Percentiles rank a stretch among this genome's conserved stretches.
phyloP scores from a whole-genome alignment of 208 protist genomes.

The Entamoeba histolytica region DNA sequence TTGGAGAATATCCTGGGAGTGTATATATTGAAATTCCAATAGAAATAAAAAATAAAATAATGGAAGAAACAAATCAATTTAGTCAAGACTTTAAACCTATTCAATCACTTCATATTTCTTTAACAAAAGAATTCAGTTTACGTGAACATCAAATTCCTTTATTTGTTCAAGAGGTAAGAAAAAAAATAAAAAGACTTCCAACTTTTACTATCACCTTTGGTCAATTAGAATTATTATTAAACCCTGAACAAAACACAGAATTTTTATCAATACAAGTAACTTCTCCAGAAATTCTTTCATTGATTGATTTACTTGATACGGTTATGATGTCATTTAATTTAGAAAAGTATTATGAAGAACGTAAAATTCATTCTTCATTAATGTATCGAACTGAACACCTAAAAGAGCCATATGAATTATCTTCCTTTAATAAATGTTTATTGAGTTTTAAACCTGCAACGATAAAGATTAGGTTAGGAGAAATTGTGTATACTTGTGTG shows the following conservation, averaged over 20 bases:
- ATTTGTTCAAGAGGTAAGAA: background rate
- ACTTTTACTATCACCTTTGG: background rate
- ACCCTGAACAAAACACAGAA: background rate
- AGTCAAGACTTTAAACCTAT: background rate
- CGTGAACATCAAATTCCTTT: background rate
- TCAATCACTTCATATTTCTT: background rate
- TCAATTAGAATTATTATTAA: background rate
- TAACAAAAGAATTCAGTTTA: background rate
- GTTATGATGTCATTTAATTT: background rate
- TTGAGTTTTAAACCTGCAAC: too few species aligned
- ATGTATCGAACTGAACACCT: background rate
- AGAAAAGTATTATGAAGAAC: background rate
- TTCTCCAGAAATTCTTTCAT: background rate
- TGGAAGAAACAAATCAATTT: background rate
- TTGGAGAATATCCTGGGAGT: background rate
- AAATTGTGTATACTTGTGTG: too few species aligned
- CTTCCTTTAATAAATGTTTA: too few species aligned
- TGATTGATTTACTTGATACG: background rate
- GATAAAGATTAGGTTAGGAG: too few species aligned
- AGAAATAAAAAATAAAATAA: background rate
- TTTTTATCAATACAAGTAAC: background rate
- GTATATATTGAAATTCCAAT: background rate
- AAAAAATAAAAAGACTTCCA: background rate
- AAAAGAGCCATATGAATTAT: background rate
- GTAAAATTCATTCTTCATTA: background rate